Percentiles rank a stretch among this genome's conserved stretches.
These are phyloP conservation scores for Petasospora rhodanensis DNA, from an alignment of 1,139 yeast species.

Conservation along the genomic window DNA sequence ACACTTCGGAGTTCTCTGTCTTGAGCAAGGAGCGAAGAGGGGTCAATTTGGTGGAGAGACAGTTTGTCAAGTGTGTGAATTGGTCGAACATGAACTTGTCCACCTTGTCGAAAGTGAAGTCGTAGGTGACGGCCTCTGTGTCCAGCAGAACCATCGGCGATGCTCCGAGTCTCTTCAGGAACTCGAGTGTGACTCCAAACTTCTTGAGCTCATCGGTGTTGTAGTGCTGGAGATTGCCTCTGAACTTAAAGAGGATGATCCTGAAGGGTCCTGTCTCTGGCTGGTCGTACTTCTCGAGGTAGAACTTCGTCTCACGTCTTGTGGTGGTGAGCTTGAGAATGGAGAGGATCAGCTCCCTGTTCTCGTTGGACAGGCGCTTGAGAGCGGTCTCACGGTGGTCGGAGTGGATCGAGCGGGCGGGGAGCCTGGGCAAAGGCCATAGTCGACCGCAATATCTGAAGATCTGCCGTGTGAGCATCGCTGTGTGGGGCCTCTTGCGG, in stretches of 20 bases:
- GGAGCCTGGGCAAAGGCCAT: too few species aligned
- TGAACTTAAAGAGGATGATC: conserved; percentile 47
- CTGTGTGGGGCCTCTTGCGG: too few species aligned
- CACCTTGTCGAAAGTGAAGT: conserved; percentile 12
- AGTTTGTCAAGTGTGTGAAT: conserved; percentile 15
- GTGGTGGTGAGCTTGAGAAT: conserved; percentile 73
- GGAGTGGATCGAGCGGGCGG: neutral
- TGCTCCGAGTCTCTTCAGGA: conserved; percentile 36
- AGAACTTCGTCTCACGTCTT: conserved; percentile 67
- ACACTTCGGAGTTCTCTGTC: conserved; percentile 1
- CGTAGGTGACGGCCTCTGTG: conserved; percentile 14
- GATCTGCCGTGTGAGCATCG: too few species aligned
- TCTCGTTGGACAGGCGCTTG: conserved; percentile 30
- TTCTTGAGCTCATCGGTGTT: conserved; percentile 26
- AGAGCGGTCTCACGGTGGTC: conserved; percentile 8
- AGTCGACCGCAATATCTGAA: too few species aligned
- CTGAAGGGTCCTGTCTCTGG: conserved; percentile 35
- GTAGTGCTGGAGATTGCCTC: conserved; percentile 31
- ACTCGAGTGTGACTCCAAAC: conserved; percentile 33
- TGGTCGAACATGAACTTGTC: conserved; percentile 21
- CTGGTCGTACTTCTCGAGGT: conserved; percentile 48
- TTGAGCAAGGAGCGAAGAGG: conserved; percentile 17
- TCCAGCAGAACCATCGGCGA: conserved; percentile 36
- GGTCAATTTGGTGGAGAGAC: conserved; percentile 10
- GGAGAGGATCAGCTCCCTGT: conserved; percentile 56